These are phyloP conservation scores for Cyanophora paradoxa DNA, from an alignment of 78 protist species.

Conservation along the genomic window DNA sequence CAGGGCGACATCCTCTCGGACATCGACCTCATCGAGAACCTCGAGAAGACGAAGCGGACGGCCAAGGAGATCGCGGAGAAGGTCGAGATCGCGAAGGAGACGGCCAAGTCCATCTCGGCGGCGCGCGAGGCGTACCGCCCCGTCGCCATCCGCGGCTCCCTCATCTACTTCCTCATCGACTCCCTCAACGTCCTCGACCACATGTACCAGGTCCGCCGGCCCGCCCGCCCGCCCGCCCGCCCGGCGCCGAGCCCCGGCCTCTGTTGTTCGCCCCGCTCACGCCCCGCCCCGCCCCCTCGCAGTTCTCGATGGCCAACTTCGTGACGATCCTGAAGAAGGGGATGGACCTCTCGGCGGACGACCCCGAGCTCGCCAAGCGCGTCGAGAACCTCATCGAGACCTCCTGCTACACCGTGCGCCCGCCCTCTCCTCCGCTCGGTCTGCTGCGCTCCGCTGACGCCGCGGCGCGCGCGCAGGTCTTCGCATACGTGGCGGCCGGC, in stretches of 20 bases:
- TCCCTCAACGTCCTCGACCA: conserved; percentile 52
- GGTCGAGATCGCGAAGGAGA: conserved; percentile 42
- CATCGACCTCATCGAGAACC: conserved; percentile 57
- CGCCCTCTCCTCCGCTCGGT: background rate
- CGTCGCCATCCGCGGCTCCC: conserved; percentile 68
- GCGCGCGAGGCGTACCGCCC: conserved; percentile 62
- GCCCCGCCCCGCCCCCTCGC: too few species aligned
- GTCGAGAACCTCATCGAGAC: conserved; percentile 21
- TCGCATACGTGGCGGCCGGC: conserved; percentile 54
- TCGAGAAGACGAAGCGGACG: conserved; percentile 65
- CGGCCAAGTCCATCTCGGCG: conserved; percentile 39
- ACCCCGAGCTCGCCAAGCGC: background rate
- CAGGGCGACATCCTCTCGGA: conserved; percentile 71
- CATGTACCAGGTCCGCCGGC: conserved; percentile 83
- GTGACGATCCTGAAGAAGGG: conserved; percentile 10
- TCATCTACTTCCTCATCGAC: conserved; percentile 69
- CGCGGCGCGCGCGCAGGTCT: too few species aligned
- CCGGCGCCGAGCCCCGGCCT: background rate
- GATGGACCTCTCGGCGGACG: conserved; percentile 10
- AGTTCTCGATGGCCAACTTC: conserved; percentile 16
- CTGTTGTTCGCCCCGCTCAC: too few species aligned
- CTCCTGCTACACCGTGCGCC: conserved; percentile 6
- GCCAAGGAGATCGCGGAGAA: conserved; percentile 55
- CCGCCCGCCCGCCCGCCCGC: conserved; percentile 22
- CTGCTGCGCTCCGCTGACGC: too few species aligned